Evolutionary conservation across 345 rosid species (phyloP), one percentile per base, ranked within the genome.

Genomic region (Rhizophora mangle): DNA sequence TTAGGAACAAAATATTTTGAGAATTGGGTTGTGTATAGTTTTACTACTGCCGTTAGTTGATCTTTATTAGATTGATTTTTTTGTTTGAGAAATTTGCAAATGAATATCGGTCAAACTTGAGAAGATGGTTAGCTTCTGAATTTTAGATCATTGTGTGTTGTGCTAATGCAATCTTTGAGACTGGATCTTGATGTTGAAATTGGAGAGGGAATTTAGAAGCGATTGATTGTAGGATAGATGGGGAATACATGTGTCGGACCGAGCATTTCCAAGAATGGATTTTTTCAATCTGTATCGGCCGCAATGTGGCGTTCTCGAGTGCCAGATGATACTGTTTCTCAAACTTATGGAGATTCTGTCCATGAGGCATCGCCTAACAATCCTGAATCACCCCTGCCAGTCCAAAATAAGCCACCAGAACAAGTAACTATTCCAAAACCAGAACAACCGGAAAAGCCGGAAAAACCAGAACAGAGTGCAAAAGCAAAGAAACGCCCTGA

Each of bases 381-480:
- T 59, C 73, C 88, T 19, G 83, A 83, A 80, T 72, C 79, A 16
- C 84, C 87, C 63, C 70, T 74, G 64, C 85, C 90, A 18, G 90
- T 92, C 68, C 92, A 85, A 70, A 69, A 79, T 67, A 84, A 83
- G 63, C 96, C 97, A 15, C 96, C 97, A 9, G 90, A 89, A 65
- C 93, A 67, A 16, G 69, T 92, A 62, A 85, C 85, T 24, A 85
- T 87, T 74, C 78, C 73, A 13, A 71, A 74, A 27, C 64, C 78
- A 1, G 78, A 68, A 53, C 53, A 56, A 68, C 74, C 74, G 0
- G 66, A 56, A 52, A 78, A 82, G 55, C 79, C 88, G 4, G 74
- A 54, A 16, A 39, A 71, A 18, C 62, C 60, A 20, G 74, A 57
- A 30, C 64, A 30, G 47, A 60, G 31, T 53, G 46, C 68, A 8